Evolutionary conservation across 164 flowering plant genomes (phyloP), one percentile per base, ranked within the genome.

Genomic region (Liquidambar formosana): DNA sequence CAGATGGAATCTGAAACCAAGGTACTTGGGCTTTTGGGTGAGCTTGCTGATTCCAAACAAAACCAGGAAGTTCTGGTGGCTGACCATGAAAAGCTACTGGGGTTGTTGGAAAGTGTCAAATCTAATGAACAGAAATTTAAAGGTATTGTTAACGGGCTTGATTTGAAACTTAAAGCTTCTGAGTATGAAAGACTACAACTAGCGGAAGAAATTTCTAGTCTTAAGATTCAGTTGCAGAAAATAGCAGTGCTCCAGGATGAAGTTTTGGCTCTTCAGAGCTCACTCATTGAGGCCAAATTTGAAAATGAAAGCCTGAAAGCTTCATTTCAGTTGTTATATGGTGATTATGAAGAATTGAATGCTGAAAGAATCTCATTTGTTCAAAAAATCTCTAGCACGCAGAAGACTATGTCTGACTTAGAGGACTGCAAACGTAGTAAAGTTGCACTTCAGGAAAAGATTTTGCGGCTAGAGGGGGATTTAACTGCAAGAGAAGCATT

Each of bases 271-370:
- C 79, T 86, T 19, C 85, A 80, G 76, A 76, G 72, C 66, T 64
- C 79, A 21, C 78, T 88, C 51, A 71, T 67, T 70, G 80, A 78
- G 57, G 71, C 82, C 63, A 87, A 62, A 60, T 80, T 74, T 67
- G 92, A 86, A 72, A 86, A 85, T 70, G 80, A 73, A 60, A 90
- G 78, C 71, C 64, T 89, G n/a, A 88, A 85, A 72, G 77, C 81
- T 28, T 84, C 86, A 41, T 63, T 87, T 41, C 77, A 83, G 63
- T 70, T 69, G 47, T 12, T 86, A 46, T 72, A 82, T 21, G 76
- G 53, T 49, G 87, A 85, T 64, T 77, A 75, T 78, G 92, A 84
- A 69, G 82, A 84, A 44, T 33, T 86, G 76, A 83, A 84, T 68
- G 76, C 79, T 13, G 90, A 90, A 67, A 87, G 68, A 51, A 22